Evolutionary conservation across 352 stramenopile genomes (phyloP), one percentile per base, ranked within the genome.

Genomic region (Phytophthora citricola): DNA sequence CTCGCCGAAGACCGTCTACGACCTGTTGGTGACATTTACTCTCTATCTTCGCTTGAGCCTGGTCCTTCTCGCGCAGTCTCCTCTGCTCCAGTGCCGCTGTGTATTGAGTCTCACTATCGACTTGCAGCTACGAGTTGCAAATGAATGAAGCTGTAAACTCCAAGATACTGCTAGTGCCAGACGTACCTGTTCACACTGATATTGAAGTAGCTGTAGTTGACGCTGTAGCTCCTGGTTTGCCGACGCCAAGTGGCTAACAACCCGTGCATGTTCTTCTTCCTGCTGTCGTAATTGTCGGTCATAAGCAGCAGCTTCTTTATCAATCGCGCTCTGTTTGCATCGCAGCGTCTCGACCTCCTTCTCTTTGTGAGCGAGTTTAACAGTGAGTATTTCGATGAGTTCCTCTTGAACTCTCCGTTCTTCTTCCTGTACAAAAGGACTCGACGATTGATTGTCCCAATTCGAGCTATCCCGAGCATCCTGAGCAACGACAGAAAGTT

Each of bases 341-440:
- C 76, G 75, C 22, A 83, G 53, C 26, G 76, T 63, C 39, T 92
- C 83, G 17, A 67, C 71, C 51, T 90, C 81, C 45, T 86, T 84
- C 52, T 90, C 83, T 26, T 85, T 85, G 58, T 88, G 87, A 0
- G 79, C 78, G 24, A 92, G 63, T 17, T 87, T 88, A 32, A 63
- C 52, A 0, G 76, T 83, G 17, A 92, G 76, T 68, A 92, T 83
- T 52, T 92, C 79, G 12, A 88, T 71, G 8, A 90, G 75, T 56
- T 87, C 75, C 4, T 87, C 68, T 50, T 89, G 79, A 31, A 90
- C 73, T 47, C 81, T 73, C 8, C 59, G 55, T 54, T 92, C 83
- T 52, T 83, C 81, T 31, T 79, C 69, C 32, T 85, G 79, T 14
- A 82, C 53, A 24, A 79, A 48, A 20, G 47, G 40, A 36, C 63